Percentiles rank a stretch among this genome's conserved stretches.
Conservation (phyloP, 495 filamentous ascomycete species). For the Aspergillus bertholletiae region DNA sequence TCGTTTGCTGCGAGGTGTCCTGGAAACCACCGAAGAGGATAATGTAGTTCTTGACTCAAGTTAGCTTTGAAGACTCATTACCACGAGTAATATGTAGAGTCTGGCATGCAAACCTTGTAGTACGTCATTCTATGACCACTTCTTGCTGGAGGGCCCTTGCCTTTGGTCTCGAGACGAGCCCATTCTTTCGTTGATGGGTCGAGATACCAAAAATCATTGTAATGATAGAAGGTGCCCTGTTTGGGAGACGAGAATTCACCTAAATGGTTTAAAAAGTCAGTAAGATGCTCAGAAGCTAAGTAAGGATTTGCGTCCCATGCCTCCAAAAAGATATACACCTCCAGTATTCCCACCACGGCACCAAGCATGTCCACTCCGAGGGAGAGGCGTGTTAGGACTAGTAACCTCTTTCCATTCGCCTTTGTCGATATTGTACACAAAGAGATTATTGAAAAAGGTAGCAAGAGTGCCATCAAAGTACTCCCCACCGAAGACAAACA, state of each 20-base stretch:
- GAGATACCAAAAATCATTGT: slow-evolving; percentile 96
- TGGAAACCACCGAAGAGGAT: slow-evolving; percentile 84
- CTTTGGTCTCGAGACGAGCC: slow-evolving; percentile 83
- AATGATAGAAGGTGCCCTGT: slow-evolving; percentile 98
- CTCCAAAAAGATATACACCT: slow-evolving; percentile 90
- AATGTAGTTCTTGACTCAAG: slow-evolving; percentile 54
- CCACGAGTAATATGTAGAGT: neutral
- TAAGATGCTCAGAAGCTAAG: neutral
- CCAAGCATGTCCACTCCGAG: slow-evolving; percentile 90
- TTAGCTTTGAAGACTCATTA: slow-evolving; percentile 3
- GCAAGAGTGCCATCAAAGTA: slow-evolving; percentile 63
- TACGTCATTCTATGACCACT: slow-evolving; percentile 95
- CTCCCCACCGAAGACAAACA: slow-evolving; percentile 89
- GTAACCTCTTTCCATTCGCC: slow-evolving; percentile 88
- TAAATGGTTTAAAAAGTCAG: slow-evolving; percentile 38
- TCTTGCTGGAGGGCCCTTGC: slow-evolving; percentile 81
- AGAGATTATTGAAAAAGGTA: slow-evolving; percentile 69
- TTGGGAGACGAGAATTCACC: slow-evolving; percentile 74
- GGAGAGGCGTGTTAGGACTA: slow-evolving; percentile 86
- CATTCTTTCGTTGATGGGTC: slow-evolving; percentile 81
- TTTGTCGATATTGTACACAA: slow-evolving; percentile 80
- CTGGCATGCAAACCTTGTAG: slow-evolving; percentile 59
- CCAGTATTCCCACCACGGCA: slow-evolving; percentile 79
- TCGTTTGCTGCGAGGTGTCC: slow-evolving; percentile 89
- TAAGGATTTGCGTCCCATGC: slow-evolving; percentile 34